Evolutionary conservation across 345 rosid species (phyloP).

Genomic region (Odontarrhena argentea): DNA sequence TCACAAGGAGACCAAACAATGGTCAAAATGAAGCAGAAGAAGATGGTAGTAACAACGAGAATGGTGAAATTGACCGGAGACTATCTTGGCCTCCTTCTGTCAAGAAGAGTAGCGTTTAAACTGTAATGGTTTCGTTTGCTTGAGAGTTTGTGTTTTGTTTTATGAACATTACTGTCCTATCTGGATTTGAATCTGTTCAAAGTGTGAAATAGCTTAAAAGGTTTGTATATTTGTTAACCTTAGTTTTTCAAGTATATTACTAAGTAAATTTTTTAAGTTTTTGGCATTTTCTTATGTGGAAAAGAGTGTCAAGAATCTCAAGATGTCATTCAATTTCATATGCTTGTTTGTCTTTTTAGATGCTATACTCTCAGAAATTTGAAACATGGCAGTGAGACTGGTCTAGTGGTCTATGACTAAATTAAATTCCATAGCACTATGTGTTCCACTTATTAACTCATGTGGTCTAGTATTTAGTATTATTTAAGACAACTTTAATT

Average conservation of each 20-base stretch:
- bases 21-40: slow-evolving; percentile 51
- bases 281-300: background rate
- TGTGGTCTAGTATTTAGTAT: background rate
- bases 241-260: slow-evolving; percentile 12
- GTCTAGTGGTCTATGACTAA: background rate
- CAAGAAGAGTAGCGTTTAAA: slow-evolving; percentile 39
- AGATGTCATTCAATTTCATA: background rate
- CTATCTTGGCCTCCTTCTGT: slow-evolving; percentile 89
- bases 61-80: slow-evolving; percentile 61
- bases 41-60: slow-evolving; percentile 40
- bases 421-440: background rate
- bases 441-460: background rate
- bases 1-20: slow-evolving; percentile 45
- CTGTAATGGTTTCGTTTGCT: background rate
- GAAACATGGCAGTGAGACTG: background rate
- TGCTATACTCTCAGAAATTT: background rate
- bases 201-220: slow-evolving; percentile 12
- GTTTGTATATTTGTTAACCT: slow-evolving; percentile 20
- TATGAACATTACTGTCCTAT: slow-evolving; percentile 8
- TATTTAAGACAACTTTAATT: slow-evolving; percentile 35
- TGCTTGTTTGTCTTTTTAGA: too few relatives aligned
- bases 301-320: slow-evolving; percentile 8
- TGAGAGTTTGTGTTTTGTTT: slow-evolving; percentile 26
- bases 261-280: slow-evolving; percentile 9
- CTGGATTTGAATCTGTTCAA: slow-evolving; percentile 9